phyloP scores from a whole-genome alignment of 306 rosid species.

The Datisca glomerata region DNA sequence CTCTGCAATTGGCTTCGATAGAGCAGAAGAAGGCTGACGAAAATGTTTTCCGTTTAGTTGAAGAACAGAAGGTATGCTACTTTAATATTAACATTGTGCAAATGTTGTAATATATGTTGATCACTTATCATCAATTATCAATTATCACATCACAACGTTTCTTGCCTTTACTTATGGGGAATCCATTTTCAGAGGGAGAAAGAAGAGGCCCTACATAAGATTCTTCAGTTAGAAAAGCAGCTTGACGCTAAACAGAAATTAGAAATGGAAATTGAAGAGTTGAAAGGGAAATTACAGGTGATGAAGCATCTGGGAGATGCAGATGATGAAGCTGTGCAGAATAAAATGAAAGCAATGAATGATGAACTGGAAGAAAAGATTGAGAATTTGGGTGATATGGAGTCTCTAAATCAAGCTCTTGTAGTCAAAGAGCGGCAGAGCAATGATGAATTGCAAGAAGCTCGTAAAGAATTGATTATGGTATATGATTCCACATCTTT shows the following conservation, averaged over 20 bases:
- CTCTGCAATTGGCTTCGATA: constrained; percentile 68
- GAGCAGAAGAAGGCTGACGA: constrained; percentile 79
- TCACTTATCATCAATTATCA: too few relatives aligned
- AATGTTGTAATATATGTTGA: too few relatives aligned
- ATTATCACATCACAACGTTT: too few relatives aligned
- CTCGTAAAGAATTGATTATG: constrained; percentile 59
- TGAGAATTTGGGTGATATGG: constrained; percentile 41
- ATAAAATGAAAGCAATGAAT: constrained; percentile 71
- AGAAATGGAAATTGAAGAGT: constrained; percentile 88
- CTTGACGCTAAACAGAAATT: constrained; percentile 85
- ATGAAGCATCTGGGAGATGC: constrained; percentile 89
- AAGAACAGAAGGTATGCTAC: constrained; percentile 70
- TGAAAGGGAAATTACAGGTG: constrained; percentile 84
- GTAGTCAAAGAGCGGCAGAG: constrained; percentile 73
- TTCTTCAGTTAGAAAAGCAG: constrained; percentile 72
- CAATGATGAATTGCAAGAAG: constrained; percentile 86
- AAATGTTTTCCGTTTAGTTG: constrained; percentile 72
- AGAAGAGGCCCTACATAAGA: constrained; percentile 68
- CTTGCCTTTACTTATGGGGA: too few relatives aligned
- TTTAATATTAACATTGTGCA: constrained; percentile 7
- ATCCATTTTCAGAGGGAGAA: constrained; percentile 62
- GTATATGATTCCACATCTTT: too few relatives aligned
- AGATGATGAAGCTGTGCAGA: constrained; percentile 74
- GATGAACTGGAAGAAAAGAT: constrained; percentile 40
- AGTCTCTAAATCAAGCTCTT: constrained; percentile 41